These are phyloP conservation scores for Solanum raphanifolium DNA, from an alignment of 257 asterid species.

Conservation along the genomic window DNA sequence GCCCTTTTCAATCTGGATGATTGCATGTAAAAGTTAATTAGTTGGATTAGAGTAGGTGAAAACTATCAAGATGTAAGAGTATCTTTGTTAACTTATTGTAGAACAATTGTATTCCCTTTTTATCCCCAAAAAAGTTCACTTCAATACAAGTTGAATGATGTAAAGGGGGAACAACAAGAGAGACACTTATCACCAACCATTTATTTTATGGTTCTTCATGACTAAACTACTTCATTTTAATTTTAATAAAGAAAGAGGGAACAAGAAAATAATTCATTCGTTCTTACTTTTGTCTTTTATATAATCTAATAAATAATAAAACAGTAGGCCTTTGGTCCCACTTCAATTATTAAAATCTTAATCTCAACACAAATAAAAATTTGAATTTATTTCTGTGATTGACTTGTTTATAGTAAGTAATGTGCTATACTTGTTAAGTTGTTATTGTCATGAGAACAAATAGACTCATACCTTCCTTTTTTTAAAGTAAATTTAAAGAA, in stretches of 20 bases:
- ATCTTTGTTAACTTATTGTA: background rate
- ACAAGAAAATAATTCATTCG: background rate
- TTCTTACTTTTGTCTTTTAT: background rate
- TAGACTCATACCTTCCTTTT: background rate
- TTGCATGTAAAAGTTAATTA: background rate
- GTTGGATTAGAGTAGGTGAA: background rate
- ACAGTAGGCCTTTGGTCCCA: background rate
- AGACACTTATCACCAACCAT: background rate
- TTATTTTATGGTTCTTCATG: background rate
- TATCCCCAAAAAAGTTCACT: background rate
- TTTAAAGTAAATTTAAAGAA: background rate
- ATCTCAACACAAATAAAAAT: background rate
- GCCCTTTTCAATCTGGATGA: background rate
- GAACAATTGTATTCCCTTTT: background rate
- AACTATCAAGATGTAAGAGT: background rate
- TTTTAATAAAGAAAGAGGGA: background rate
- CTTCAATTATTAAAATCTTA: background rate
- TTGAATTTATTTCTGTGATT: background rate
- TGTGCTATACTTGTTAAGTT: background rate
- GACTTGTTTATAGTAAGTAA: background rate
- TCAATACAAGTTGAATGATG: background rate
- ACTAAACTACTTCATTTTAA: background rate
- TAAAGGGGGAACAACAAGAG: background rate
- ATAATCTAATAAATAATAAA: background rate
- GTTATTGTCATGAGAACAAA: background rate